phyloP scores from a whole-genome alignment of 2,329 filamentous ascomycete genomes.

The Daldinia eschscholtzii region DNA sequence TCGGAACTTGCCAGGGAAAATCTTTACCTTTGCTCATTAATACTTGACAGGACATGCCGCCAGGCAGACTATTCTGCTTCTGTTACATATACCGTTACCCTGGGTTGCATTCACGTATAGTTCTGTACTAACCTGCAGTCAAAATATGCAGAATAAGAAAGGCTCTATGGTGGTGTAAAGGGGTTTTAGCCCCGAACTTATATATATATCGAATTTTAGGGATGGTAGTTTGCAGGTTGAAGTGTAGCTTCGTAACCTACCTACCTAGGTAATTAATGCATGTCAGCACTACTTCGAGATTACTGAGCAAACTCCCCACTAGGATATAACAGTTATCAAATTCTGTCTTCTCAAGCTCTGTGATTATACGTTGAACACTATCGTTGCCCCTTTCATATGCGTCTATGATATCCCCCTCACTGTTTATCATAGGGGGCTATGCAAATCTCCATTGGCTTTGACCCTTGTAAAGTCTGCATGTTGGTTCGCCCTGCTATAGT shows the following conservation, averaged over 20 bases:
- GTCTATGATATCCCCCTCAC: not conserved
- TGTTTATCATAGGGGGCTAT: slow-evolving; percentile 6
- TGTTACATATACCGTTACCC: slow-evolving; percentile 6
- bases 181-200: slow-evolving; percentile 4
- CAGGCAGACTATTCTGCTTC: slow-evolving; percentile 17
- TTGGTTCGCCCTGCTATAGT: slow-evolving; percentile 29
- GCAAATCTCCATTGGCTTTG: slow-evolving; percentile 9
- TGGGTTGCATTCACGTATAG: slow-evolving; percentile 26
- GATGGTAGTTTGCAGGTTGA: not conserved
- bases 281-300: slow-evolving; percentile 9
- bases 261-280: not conserved
- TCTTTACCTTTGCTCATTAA: slow-evolving; percentile 36
- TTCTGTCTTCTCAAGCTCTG: not conserved
- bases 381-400: not conserved
- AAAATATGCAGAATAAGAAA: slow-evolving; percentile 11
- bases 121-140: slow-evolving; percentile 9
- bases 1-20: slow-evolving; percentile 28
- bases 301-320: not conserved
- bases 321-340: not conserved
- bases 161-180: slow-evolving; percentile 5
- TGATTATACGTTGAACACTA: not conserved
- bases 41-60: slow-evolving; percentile 4
- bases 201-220: not conserved
- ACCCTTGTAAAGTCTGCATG: not conserved
- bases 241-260: not conserved